Conservation (phyloP, 148 eudicot species). For the Vaccinium myrtillus region DNA sequence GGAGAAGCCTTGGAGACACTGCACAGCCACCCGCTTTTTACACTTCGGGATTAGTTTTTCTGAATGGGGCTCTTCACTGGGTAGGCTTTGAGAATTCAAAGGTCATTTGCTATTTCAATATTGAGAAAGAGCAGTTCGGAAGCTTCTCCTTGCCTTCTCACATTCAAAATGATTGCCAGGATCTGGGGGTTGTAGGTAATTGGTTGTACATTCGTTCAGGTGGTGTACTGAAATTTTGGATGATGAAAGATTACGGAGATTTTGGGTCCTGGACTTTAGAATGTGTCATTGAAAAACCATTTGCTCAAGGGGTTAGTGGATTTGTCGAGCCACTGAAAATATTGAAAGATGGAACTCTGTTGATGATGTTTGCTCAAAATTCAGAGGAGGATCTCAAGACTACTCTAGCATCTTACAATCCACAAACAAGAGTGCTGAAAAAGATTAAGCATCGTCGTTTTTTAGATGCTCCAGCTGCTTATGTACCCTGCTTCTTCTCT, state of each 20-base stretch:
- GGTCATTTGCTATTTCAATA: neutral
- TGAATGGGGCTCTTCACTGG: neutral
- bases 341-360: neutral
- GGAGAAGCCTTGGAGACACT: neutral
- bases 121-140: neutral
- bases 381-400: too few relatives aligned
- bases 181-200: neutral
- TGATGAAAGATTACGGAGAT: too few relatives aligned
- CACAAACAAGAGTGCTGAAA: neutral
- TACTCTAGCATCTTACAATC: neutral
- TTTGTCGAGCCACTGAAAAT: neutral
- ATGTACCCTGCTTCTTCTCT: too few relatives aligned
- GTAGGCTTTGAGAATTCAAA: neutral
- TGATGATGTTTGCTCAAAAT: neutral
- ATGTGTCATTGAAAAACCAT: neutral
- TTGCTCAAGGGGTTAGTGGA: too few relatives aligned
- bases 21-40: neutral
- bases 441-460: neutral
- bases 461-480: neutral
- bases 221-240: too few relatives aligned
- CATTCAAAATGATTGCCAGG: neutral
- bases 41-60: neutral
- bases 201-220: neutral
- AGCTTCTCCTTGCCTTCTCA: neutral
- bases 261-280: neutral